Percentiles rank a stretch among this genome's conserved stretches.
Evolutionary conservation across 1,284 basidiomycete genomes (phyloP).

Genomic region (Irpex sp.): DNA sequence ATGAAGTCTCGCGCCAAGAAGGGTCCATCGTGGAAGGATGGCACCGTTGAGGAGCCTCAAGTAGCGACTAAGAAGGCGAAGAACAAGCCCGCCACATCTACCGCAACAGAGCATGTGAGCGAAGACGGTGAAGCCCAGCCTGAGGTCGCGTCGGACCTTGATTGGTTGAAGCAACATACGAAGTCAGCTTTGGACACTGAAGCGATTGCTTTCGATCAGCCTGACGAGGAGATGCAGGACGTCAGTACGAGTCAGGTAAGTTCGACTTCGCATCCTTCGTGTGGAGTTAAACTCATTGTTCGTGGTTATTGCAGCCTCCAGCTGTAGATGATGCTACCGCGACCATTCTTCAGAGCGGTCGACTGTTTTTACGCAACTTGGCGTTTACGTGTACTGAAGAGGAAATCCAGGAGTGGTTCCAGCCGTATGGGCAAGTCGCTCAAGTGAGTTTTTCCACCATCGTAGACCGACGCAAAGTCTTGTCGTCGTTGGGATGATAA

Average conservation of each 20-base stretch:
- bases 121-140: slow-evolving; percentile 18
- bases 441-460: slow-evolving; percentile 50
- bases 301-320: slow-evolving; percentile 9
- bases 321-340: slow-evolving; percentile 44
- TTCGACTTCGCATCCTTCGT: not conserved
- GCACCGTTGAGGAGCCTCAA: slow-evolving; percentile 21
- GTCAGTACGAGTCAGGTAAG: slow-evolving; percentile 11
- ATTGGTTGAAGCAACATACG: slow-evolving; percentile 74
- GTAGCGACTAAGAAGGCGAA: slow-evolving; percentile 27
- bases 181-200: slow-evolving; percentile 41
- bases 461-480: not conserved
- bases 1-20: slow-evolving; percentile 60
- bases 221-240: slow-evolving; percentile 48
- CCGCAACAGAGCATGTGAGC: not conserved
- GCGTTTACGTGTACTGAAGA: slow-evolving; percentile 79
- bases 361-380: slow-evolving; percentile 91
- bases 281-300: not conserved
- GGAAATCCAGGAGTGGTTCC: slow-evolving; percentile 72
- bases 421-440: slow-evolving; percentile 66
- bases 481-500: slow-evolving; percentile 32
- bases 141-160: slow-evolving; percentile 54
- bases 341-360: slow-evolving; percentile 74
- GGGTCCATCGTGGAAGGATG: slow-evolving; percentile 68
- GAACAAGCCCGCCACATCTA: not conserved
- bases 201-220: slow-evolving; percentile 38